Conservation (phyloP, 2,329 filamentous ascomycete genomes). For the Trichoderma sp. region DNA sequence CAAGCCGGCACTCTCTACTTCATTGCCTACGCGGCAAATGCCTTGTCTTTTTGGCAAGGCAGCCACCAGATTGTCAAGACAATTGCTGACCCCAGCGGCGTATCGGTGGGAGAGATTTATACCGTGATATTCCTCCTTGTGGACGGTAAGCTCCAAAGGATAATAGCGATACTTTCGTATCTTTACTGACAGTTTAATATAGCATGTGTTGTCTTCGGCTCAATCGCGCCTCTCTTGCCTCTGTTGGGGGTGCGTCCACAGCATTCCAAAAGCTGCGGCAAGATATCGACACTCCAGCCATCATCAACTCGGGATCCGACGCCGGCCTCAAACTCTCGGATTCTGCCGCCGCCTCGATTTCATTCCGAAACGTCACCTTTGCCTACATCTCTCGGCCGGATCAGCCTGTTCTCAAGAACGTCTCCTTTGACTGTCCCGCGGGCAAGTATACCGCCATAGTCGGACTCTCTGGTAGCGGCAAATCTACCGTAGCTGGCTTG, state of each 20-base stretch:
- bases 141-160: conserved; percentile 46
- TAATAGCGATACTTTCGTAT: no score
- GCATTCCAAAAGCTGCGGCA: conserved; percentile 59
- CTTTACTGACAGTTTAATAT: neutral
- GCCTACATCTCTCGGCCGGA: conserved; percentile 47
- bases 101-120: conserved; percentile 54
- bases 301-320: conserved; percentile 46
- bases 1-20: conserved; percentile 67
- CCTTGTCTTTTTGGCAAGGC: conserved; percentile 68
- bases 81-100: conserved; percentile 37
- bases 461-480: conserved; percentile 59
- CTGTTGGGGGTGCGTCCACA: conserved; percentile 60
- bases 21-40: conserved; percentile 67
- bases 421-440: conserved; percentile 50
- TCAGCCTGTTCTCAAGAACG: conserved; percentile 43
- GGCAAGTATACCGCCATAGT: conserved; percentile 58
- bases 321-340: conserved; percentile 45
- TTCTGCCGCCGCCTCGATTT: conserved; percentile 42
- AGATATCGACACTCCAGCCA: conserved; percentile 55
- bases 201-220: conserved; percentile 63
- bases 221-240: conserved; percentile 63
- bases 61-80: conserved; percentile 51
- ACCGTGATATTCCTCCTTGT: conserved; percentile 66
- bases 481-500: conserved; percentile 58
- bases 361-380: conserved; percentile 47